Base-by-base conservation (phyloP, 306 rosid species). In the Argentina anserina region DNA sequence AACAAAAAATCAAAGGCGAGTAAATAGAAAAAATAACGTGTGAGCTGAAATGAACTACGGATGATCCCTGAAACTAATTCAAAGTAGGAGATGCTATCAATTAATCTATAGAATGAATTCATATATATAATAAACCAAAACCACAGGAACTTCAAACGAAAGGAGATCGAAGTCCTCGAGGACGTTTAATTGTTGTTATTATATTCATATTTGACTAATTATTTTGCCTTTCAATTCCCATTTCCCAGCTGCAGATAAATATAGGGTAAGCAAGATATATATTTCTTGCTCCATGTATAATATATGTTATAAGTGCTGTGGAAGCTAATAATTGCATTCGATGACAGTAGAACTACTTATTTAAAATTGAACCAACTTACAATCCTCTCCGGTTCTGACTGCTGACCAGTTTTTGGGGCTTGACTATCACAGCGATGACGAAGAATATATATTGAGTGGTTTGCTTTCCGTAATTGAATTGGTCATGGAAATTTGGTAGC, bases 321-420 rank as follows among this genome's bases (percentile, higher is more conserved):
- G 13, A 28, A 62, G 8, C 43, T 62, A 18, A 9, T 5, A 34
- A 62, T 62, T 34, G 43, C 67, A 34, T 62, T 42, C 25, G 67
- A 18, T 6, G 63, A 33, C 49, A 31, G 13, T 28, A 52, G 25
- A 20, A 68, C 43, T 17, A 49, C 8, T 49, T 34, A 15, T 6
- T 37, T 10, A 42, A 10, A 71, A 58, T 58, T 56, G 55, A 71
- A 3, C 29, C 39, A 41, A 71, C 75, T 58, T 58, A 71, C 75
- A 58, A 55, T 17, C 43, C 31, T 56, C 55, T 55, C 67, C 26
- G 53, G 65, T 56, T 39, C 64, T 50, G 36, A 64, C 59, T 56
- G 43, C 34, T 56, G 75, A 58, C 39, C 33, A 42, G 14, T 56
- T 3, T 71, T 7, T 28, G 55, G 55, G 56, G 75, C 66, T 40